Conservation (phyloP, 306 rosid species). For the Dryas drummondii region DNA sequence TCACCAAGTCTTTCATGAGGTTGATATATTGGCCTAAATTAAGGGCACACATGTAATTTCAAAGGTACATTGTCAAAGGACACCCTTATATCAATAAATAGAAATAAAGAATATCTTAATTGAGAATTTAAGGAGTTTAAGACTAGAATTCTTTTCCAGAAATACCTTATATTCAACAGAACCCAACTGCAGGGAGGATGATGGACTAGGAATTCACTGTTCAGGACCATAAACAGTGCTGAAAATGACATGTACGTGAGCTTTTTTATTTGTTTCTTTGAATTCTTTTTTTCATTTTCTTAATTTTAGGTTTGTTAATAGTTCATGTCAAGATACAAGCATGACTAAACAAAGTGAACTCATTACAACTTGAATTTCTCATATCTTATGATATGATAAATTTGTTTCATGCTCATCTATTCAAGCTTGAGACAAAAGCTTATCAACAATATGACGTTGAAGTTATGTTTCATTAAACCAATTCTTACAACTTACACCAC, state of each 20-base stretch:
- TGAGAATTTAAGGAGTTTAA: background rate
- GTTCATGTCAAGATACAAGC: too few relatives aligned
- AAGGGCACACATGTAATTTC: too few relatives aligned
- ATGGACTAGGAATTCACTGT: background rate
- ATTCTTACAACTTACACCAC: background rate
- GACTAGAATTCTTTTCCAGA: conserved; percentile 13
- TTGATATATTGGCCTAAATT: too few relatives aligned
- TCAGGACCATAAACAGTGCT: background rate
- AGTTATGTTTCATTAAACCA: background rate
- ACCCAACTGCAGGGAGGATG: background rate
- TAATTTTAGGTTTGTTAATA: too few relatives aligned
- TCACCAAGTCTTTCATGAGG: too few relatives aligned
- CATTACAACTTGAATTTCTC: background rate
- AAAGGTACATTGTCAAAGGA: too few relatives aligned
- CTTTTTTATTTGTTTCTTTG: too few relatives aligned
- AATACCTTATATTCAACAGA: background rate
- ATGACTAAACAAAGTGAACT: background rate
- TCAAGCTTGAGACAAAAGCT: conserved; percentile 11
- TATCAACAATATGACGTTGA: conserved; percentile 11
- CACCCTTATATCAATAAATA: too few relatives aligned
- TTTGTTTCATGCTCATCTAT: conserved; percentile 5
- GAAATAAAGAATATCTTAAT: background rate
- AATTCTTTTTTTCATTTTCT: too few relatives aligned
- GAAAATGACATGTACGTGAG: conserved; percentile 13
- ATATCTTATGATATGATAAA: background rate